Base-by-base conservation (phyloP, 2,329 filamentous ascomycete species). In the Nigrograna mackinnonii region DNA sequence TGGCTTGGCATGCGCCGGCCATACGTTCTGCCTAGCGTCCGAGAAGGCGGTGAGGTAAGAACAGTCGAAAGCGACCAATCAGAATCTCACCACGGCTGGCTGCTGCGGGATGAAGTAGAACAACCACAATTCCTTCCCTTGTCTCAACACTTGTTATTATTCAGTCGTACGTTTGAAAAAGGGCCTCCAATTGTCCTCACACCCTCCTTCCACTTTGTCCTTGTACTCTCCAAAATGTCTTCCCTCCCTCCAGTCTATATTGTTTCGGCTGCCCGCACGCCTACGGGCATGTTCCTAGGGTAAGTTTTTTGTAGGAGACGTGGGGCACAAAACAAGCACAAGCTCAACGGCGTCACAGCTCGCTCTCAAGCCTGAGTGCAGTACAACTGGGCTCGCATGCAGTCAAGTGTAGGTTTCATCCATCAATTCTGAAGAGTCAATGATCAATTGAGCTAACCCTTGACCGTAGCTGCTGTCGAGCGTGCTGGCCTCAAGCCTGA, bases 201-300 rank as follows among this genome's bases (percentile, higher is more conserved):
- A n/a, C 38, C 43, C 37, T 32, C 31, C 43, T 35, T 37, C 35
- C 43, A 40, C 36, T 24, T 39, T n/a, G 35, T 40, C 33, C 37
- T 14, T 34, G 35, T 40, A 28, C 30, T 39, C 26, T 37, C 44
- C 73, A 82, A 60, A 47, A 95, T 95, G 89, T 80, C 89, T 67
- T 83, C 82, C 57, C 82, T 91, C 52, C 87, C 90, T 55, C 81
- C 91, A 46, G 92, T 99, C 55, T 99, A 99, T 77, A 96, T 99
- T 65, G 91, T 96, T 66, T 94, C 94, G 46, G 87, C 85, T 53
- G 89, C 84, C 64, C 84, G 91, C 73, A 99, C 94, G 54, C 94
- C 94, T 39, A 80, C 96, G 54, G 94, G 94, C 62, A 91, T 89
- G 55, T 99, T 99, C 76, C 83, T 96, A 64, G 94, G 94, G 90